Evolutionary conservation across 2,329 filamentous ascomycete genomes (phyloP), one percentile per base, ranked within the genome.

Genomic region (Diaporthe longicolla): DNA sequence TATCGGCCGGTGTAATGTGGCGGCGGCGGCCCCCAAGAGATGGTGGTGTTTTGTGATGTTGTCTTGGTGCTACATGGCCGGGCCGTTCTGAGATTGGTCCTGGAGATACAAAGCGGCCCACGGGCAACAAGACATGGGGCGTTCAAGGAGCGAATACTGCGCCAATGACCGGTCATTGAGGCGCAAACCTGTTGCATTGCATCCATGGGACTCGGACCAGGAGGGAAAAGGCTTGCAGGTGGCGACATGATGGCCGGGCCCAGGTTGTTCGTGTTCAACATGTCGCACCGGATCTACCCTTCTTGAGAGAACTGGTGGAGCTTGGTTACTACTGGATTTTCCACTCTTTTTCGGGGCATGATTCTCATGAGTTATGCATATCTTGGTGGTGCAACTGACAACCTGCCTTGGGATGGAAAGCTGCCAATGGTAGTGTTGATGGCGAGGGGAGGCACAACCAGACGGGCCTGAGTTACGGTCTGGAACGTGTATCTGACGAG

Each of bases 41-140:
- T 59, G 29, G 45, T 43, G 57, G 35, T 61, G 29, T 54, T 50
- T 37, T 26, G 19, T 29, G 55, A 45, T 48, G 13, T 35, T 70
- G 40, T 43, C 24, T 37, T 50, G 32, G 32, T 45, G 68, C 40
- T 35, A 70, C 32, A 24, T 15, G 11, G 32, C 63, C 29, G 63
- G 63, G 48, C 63, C 45, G 48, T 68, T 68, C 32, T 54, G 55
- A 71, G 69, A 71, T 21, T 71, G 55, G 63, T 37, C 63, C 61
- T 66, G 45, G 61, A 37, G 61, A 66, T 66, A 52, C 21, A 50
- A 24, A 26, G 48, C 45, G 45, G 63, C 48, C 32, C 29, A 68
- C 26, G 63, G 48, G 45, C 48, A n/a, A 50, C 26, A 68, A 66
- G 63, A 68, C 32, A 26, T 43, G 40, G 45, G 63, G 63, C 48